Base-by-base conservation (phyloP, 257 asterid species). In the Petunia axillaris region DNA sequence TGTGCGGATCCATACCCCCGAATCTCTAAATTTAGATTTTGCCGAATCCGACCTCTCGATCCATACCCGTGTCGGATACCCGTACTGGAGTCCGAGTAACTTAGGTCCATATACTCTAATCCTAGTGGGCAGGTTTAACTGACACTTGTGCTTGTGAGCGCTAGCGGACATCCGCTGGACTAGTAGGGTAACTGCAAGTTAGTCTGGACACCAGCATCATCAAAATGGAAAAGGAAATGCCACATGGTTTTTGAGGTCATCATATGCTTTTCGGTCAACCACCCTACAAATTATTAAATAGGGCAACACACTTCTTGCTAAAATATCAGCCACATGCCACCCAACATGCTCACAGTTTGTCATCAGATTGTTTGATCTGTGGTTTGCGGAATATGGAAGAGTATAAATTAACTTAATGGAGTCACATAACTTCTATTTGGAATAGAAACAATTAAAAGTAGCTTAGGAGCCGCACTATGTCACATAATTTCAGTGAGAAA, bases 331-430 rank as follows among this genome's bases (percentile, higher is more conserved):
- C 43, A 15, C 59, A 70, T 15, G 4, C 59, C 41, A 5, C 43
- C 43, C 48, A 70, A 4, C 43, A 3, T 70, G 77, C 43, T 70
- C 77, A 5, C 25, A 48, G 41, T 25, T 46, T 70, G 43, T 46
- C 9, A 70, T 70, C 77, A 70, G 6, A 25, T 70, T 70, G 10
- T 25, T 54, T 9, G 43, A 9, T 48, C 48, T 59, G 25, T 46
- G 4, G 59, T 25, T 25, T 46, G 25, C 48, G 25, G 77, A 11
- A 59, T 25, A 25, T 70, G 77, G 43, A 46, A 52, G 50, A 4
- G 11, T 36, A 46, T 70, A 48, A 70, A 44, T 70, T 15, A 70
- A 70, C 77, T 9, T 70, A 46, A 25, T 70, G 16, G 77, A 71
- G 60, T 25, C 77, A 25, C 57, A 44, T 44, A 9, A 68, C 11